Conservation (phyloP, 1,284 basidiomycete genomes). For the Ceratorhiza oryzae-sativae region DNA sequence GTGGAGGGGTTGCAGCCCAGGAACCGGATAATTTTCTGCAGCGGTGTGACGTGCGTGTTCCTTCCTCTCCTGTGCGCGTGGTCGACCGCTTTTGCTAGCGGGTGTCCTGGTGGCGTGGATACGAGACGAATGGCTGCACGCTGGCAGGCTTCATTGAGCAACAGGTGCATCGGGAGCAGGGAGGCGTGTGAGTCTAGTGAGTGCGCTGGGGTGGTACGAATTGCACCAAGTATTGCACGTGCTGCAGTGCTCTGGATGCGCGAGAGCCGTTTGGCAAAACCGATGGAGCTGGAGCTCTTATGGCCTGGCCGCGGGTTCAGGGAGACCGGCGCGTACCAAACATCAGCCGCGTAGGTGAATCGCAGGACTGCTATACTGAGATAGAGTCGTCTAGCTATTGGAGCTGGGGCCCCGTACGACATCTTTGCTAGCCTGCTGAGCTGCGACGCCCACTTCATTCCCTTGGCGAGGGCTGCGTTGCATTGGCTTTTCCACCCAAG, state of each 20-base stretch:
- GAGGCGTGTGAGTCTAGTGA: not conserved
- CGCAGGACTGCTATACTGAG: not conserved
- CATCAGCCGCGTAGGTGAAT: not conserved
- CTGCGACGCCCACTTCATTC: not conserved
- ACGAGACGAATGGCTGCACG: conserved; percentile 1
- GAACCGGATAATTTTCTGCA: not conserved
- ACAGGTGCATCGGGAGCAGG: not conserved
- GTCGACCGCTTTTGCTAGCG: not conserved
- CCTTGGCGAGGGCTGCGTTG: not conserved
- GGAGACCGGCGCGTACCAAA: not conserved
- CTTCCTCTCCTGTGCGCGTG: not conserved
- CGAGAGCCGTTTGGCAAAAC: conserved; percentile 1
- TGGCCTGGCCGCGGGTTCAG: not conserved
- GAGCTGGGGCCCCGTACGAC: not conserved
- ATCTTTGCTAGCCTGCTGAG: not conserved
- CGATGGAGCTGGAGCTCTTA: not conserved
- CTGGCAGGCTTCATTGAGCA: conserved; percentile 23
- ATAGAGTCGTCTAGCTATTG: not conserved
- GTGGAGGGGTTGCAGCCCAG: not conserved
- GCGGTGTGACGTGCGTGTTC: not conserved
- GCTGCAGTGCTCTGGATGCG: not conserved
- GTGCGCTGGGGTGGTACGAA: conserved; percentile 1
- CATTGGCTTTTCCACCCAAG: not conserved
- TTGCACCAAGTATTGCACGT: not conserved
- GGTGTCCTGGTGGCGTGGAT: not conserved